phyloP scores from a whole-genome alignment of 164 flowering plant species.

The Akebia trifoliata region DNA sequence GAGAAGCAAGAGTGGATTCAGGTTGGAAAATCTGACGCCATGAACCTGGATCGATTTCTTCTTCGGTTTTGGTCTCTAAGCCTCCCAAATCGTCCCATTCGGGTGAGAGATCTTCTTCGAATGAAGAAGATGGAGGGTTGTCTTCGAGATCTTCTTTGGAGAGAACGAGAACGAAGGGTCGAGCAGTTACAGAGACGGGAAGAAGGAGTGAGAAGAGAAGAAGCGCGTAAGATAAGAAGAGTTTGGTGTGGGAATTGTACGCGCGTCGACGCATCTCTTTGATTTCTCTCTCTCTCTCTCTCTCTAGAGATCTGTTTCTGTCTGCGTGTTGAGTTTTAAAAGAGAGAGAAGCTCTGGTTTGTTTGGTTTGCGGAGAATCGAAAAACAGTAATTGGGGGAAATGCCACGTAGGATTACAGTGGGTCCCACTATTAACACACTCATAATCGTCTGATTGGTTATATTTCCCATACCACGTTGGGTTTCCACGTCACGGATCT shows the following conservation, averaged over 20 bases:
- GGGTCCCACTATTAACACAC: too few species aligned
- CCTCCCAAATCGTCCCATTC: conserved; percentile 83
- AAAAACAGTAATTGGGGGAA: too few species aligned
- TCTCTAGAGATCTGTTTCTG: not conserved
- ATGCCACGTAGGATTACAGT: too few species aligned
- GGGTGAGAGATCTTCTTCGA: conserved; percentile 23
- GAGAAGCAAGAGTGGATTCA: not conserved
- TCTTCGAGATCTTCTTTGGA: conserved; percentile 66
- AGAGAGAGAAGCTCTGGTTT: too few species aligned
- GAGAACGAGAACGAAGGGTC: conserved; percentile 56
- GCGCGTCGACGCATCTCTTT: not conserved
- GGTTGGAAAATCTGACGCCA: conserved; percentile 89
- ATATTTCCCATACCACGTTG: too few species aligned
- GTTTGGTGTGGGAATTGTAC: not conserved
- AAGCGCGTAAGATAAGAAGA: not conserved
- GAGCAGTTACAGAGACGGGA: not conserved
- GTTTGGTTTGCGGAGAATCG: too few species aligned
- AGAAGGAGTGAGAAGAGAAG: not conserved
- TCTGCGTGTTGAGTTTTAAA: too few species aligned
- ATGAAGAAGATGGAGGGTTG: conserved; percentile 20
- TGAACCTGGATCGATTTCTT: conserved; percentile 87
- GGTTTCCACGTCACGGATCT: too few species aligned
- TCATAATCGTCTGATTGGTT: too few species aligned
- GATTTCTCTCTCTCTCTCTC: not conserved
- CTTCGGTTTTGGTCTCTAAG: conserved; percentile 49